phyloP scores from a whole-genome alignment of 164 flowering plant species.

The Vitis riparia region DNA sequence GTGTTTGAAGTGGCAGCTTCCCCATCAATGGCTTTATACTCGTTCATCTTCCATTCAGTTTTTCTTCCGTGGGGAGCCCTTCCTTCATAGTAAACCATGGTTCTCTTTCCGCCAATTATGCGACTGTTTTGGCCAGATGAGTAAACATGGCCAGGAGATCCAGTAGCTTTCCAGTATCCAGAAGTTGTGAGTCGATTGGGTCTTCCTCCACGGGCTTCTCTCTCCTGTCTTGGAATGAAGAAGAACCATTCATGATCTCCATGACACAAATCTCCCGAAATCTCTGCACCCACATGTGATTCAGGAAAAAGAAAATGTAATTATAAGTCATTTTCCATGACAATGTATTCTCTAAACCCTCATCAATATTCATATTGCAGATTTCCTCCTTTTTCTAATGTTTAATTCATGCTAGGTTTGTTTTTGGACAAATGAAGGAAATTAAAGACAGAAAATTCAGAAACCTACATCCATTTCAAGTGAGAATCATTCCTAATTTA shows the following conservation, averaged over 20 bases:
- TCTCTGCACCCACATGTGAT: conserved; percentile 25
- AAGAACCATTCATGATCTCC: conserved; percentile 65
- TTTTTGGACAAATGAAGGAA: too few relatives aligned
- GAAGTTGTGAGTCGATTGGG: conserved; percentile 47
- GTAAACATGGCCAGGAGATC: conserved; percentile 57
- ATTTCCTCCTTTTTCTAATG: too few relatives aligned
- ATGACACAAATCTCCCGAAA: conserved; percentile 38
- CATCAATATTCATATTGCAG: not conserved
- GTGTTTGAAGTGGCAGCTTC: not conserved
- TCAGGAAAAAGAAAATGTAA: not conserved
- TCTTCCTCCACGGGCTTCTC: conserved; percentile 65
- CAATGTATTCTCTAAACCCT: not conserved
- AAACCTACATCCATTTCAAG: too few relatives aligned
- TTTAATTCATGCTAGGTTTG: too few relatives aligned
- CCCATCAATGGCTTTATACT: conserved; percentile 38
- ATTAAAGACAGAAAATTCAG: too few relatives aligned
- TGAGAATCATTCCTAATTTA: too few relatives aligned
- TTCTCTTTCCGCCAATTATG: conserved; percentile 50
- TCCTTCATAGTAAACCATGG: conserved; percentile 67
- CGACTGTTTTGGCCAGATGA: conserved; percentile 28
- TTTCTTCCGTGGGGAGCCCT: conserved; percentile 58
- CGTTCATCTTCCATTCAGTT: conserved; percentile 68
- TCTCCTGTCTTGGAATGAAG: conserved; percentile 59
- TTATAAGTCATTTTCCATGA: not conserved
- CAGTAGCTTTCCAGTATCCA: conserved; percentile 81